phyloP scores from a whole-genome alignment of 2,329 filamentous ascomycete species.

The Hyphodiscus sp. region DNA sequence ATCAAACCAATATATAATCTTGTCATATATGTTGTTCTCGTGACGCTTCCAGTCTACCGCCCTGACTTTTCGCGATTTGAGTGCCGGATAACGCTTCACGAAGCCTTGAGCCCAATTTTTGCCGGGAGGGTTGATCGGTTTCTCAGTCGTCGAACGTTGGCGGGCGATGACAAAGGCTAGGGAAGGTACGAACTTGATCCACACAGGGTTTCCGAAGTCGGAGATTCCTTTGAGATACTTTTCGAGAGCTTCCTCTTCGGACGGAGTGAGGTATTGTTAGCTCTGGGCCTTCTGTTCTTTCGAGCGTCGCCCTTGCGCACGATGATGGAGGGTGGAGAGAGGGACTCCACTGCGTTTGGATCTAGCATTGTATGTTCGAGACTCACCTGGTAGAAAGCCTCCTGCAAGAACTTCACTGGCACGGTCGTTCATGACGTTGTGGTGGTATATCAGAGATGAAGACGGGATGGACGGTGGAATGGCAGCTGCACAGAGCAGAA shows the following conservation, averaged over 20 bases:
- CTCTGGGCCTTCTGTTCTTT: conserved; percentile 25
- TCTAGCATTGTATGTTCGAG: conserved; percentile 19
- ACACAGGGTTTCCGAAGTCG: conserved; percentile 8
- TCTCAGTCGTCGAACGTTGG: conserved; percentile 2
- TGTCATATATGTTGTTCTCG: not conserved
- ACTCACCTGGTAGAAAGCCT: conserved; percentile 12
- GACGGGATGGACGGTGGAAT: no score
- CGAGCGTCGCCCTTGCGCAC: conserved; percentile 20
- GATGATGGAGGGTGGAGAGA: conserved; percentile 17
- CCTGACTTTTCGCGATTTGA: not conserved
- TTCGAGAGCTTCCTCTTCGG: conserved; percentile 23
- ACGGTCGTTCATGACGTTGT: conserved; percentile 9
- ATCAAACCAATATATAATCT: no score
- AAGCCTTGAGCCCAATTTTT: not conserved
- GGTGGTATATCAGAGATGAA: no score
- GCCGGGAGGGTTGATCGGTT: not conserved
- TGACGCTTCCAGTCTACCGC: not conserved
- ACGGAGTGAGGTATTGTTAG: conserved; percentile 21
- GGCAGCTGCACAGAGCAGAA: no score
- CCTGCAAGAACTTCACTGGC: conserved; percentile 11
- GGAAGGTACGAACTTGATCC: conserved; percentile 6
- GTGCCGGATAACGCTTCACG: not conserved
- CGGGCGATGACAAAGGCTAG: conserved; percentile 2
- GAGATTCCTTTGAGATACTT: conserved; percentile 8
- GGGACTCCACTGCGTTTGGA: conserved; percentile 21